A percentile compares a stretch with the other conserved stretches of the same genome.
These are phyloP conservation scores for Trypanosomatidae sp. DNA, from an alignment of 208 protist species.

Conservation along the genomic window DNA sequence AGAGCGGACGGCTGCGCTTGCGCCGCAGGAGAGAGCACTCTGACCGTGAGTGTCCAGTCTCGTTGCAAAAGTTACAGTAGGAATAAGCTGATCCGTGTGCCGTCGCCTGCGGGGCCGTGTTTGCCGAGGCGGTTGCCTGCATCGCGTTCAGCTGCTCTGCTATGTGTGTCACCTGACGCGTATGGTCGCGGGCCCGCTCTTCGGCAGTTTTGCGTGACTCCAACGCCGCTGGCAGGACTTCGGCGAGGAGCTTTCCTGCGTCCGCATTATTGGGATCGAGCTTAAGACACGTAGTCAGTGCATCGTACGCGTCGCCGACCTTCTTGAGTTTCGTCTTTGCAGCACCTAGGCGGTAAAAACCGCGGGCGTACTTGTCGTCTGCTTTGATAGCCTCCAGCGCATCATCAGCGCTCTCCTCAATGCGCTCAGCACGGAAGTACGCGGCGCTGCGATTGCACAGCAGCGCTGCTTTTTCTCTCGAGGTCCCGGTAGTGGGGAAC, in stretches of 20 bases:
- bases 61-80: constrained; percentile 88
- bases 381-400: constrained; percentile 39
- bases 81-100: constrained; percentile 60
- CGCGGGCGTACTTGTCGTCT: constrained; percentile 70
- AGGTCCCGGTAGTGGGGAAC: constrained; percentile 19
- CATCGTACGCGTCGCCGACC: constrained; percentile 42
- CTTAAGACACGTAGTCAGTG: constrained; percentile 48
- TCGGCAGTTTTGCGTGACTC: constrained; percentile 45
- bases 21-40: constrained; percentile 74
- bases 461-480: constrained; percentile 53
- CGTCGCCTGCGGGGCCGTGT: constrained; percentile 16
- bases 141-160: constrained; percentile 41
- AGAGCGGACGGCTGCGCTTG: constrained; percentile 49
- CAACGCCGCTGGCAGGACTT: constrained; percentile 38
- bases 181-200: constrained; percentile 47
- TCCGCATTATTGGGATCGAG: constrained; percentile 58
- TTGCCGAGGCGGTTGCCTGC: constrained; percentile 10
- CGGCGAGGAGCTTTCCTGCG: constrained; percentile 37
- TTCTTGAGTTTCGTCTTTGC: constrained; percentile 57
- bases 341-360: constrained; percentile 66
- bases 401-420: constrained; percentile 64
- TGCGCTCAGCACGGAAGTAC: constrained; percentile 39
- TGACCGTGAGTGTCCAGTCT: constrained; percentile 59
- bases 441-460: constrained; percentile 80
- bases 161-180: constrained; percentile 13